A percentile compares a stretch with the other conserved stretches of the same genome.
Evolutionary conservation across 2,329 filamentous ascomycete species (phyloP).

Genomic region (Claviceps sp.): DNA sequence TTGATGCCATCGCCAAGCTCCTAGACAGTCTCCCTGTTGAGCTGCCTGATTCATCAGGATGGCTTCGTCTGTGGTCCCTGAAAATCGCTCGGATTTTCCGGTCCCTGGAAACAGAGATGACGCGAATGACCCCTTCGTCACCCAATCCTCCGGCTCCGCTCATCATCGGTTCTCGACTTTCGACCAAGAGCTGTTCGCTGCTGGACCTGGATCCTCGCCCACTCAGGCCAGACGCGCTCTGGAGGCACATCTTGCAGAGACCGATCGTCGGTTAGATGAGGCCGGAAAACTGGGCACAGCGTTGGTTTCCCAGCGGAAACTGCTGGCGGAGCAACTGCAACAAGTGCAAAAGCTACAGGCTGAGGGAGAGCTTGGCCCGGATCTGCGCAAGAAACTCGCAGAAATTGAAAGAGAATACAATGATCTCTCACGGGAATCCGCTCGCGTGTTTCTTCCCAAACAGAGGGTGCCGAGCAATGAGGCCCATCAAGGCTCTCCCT

Average conservation of each 20-base stretch:
- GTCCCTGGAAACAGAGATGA: slow-evolving; percentile 20
- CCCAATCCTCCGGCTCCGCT: slow-evolving; percentile 27
- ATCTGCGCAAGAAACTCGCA: slow-evolving; percentile 67
- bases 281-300: slow-evolving; percentile 80
- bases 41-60: slow-evolving; percentile 16
- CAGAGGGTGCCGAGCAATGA: slow-evolving; percentile 66
- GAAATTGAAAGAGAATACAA: slow-evolving; percentile 93
- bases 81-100: slow-evolving; percentile 26
- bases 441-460: slow-evolving; percentile 75
- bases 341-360: slow-evolving; percentile 70
- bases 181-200: slow-evolving; percentile 64
- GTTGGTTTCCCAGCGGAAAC: slow-evolving; percentile 73
- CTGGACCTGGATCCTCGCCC: slow-evolving; percentile 66
- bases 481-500: slow-evolving; percentile 36
- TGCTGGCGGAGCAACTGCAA: slow-evolving; percentile 66
- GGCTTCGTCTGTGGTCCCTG: slow-evolving; percentile 30
- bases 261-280: slow-evolving; percentile 80
- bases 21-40: slow-evolving; percentile 14
- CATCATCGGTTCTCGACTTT: slow-evolving; percentile 70
- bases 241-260: slow-evolving; percentile 84
- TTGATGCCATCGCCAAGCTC: slow-evolving; percentile 4
- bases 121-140: slow-evolving; percentile 44
- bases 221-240: slow-evolving; percentile 78
- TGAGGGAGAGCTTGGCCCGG: slow-evolving; percentile 67
- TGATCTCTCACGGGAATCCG: slow-evolving; percentile 80